Conservation (phyloP, 306 rosid genomes). For the Quercus dentata region DNA sequence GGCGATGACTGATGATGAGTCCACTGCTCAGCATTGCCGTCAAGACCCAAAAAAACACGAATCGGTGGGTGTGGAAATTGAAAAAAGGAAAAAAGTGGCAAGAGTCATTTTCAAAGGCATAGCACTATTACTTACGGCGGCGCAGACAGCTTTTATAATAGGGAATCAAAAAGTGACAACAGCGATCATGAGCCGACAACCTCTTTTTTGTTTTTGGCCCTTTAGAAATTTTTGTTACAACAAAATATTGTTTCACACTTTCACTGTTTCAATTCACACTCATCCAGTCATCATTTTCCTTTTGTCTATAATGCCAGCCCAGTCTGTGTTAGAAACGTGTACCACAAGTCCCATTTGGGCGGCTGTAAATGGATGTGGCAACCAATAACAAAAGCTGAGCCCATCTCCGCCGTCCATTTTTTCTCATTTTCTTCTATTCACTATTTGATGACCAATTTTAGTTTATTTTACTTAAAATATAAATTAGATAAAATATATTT, state of each 20-base stretch:
- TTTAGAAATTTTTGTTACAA: constrained; percentile 2
- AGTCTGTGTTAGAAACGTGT: not conserved
- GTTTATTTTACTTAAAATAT: too few species aligned
- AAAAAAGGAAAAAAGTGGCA: not conserved
- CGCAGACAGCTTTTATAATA: constrained; percentile 32
- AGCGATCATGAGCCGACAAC: constrained; percentile 29
- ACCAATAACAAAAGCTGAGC: not conserved
- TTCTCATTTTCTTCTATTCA: not conserved
- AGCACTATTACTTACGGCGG: constrained; percentile 18
- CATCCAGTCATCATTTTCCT: not conserved
- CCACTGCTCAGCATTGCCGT: not conserved
- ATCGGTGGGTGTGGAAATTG: not conserved
- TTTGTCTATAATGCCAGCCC: not conserved
- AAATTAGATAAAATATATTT: too few species aligned
- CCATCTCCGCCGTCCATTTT: not conserved
- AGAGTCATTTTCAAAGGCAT: not conserved
- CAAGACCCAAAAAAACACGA: too few species aligned
- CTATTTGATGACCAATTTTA: too few species aligned
- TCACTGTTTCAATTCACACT: not conserved
- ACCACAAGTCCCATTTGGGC: too few species aligned
- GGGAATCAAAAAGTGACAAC: constrained; percentile 39
- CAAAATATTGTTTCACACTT: not conserved
- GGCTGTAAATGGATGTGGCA: too few species aligned
- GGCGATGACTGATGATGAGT: not conserved
- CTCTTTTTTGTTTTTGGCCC: constrained; percentile 14